Conservation (phyloP, 2,329 filamentous ascomycete species). For the Ophiosphaerella korrae region DNA sequence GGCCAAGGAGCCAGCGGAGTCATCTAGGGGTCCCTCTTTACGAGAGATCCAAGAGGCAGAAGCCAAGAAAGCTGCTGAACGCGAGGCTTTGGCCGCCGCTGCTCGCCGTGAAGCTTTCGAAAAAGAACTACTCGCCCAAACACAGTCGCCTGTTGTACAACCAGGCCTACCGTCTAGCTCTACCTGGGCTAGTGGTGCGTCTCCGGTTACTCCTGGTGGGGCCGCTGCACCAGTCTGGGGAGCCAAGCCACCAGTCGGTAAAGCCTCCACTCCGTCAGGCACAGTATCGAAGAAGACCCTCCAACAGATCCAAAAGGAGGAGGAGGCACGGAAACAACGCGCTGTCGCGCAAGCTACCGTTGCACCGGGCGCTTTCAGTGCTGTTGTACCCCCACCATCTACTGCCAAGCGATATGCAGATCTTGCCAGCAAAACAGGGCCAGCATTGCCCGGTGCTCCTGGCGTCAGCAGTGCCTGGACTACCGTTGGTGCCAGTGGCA, state of each 20-base stretch:
- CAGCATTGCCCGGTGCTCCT: conserved; percentile 51
- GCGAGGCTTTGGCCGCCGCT: conserved; percentile 79
- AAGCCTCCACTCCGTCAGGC: conserved; percentile 49
- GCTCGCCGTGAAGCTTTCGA: conserved; percentile 79
- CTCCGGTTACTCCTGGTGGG: conserved; percentile 66
- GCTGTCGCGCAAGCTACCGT: conserved; percentile 59
- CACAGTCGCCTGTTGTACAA: conserved; percentile 63
- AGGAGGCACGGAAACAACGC: conserved; percentile 86
- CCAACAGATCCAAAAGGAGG: conserved; percentile 95
- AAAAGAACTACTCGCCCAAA: conserved; percentile 72
- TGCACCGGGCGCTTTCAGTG: conserved; percentile 51
- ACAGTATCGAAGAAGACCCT: conserved; percentile 78
- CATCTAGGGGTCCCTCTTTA: conserved; percentile 83
- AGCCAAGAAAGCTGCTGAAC: conserved; percentile 87
- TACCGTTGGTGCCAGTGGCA: conserved; percentile 91
- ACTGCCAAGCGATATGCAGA: conserved; percentile 91
- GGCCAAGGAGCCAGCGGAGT: conserved; percentile 80
- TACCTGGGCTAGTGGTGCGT: conserved; percentile 79
- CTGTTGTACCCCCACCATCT: conserved; percentile 49
- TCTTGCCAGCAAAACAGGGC: conserved; percentile 77
- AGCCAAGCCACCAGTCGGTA: conserved; percentile 61
- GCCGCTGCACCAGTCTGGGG: conserved; percentile 62
- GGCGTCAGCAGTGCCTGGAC: conserved; percentile 74
- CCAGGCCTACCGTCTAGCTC: conserved; percentile 85
- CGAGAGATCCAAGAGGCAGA: conserved; percentile 98